These are phyloP conservation scores for Neoconidiobolus thromboides DNA, from an alignment of 371 early-diverging fungal genomes.

Conservation along the genomic window DNA sequence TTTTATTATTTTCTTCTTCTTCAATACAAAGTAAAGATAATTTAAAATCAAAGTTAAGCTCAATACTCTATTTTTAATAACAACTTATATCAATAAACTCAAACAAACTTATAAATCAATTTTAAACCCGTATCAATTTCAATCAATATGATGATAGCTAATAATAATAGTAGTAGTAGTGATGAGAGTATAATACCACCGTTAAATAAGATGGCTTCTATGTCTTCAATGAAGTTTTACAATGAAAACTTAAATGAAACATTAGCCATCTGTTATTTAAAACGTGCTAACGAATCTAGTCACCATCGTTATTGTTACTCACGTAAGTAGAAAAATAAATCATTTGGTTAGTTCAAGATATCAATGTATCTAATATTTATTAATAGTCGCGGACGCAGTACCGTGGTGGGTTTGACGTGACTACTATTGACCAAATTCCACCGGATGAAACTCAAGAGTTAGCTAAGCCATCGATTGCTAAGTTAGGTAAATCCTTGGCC, in stretches of 20 bases:
- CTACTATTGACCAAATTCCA: not conserved
- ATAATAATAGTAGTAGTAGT: too few relatives aligned
- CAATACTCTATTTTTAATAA: too few relatives aligned
- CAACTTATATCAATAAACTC: too few relatives aligned
- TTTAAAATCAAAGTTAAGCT: not conserved
- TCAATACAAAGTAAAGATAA: not conserved
- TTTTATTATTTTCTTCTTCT: constrained; percentile 2
- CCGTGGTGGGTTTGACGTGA: constrained; percentile 2
- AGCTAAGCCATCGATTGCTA: not conserved
- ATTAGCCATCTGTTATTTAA: not conserved
- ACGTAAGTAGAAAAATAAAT: not conserved
- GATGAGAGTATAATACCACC: too few relatives aligned
- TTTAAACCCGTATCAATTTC: too few relatives aligned
- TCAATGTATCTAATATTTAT: not conserved
- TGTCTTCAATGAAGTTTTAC: too few relatives aligned
- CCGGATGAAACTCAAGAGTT: not conserved
- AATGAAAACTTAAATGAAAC: too few relatives aligned
- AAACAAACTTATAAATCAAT: too few relatives aligned
- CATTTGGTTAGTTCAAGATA: not conserved
- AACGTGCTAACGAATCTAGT: not conserved
- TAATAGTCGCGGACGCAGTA: not conserved
- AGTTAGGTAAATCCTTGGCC: not conserved
- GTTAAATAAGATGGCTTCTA: too few relatives aligned
- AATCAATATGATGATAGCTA: too few relatives aligned
- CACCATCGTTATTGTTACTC: not conserved